A percentile compares a stretch with the other conserved stretches of the same genome.
Conservation (phyloP, 129 eudicot genomes). For the Centella asiatica region DNA sequence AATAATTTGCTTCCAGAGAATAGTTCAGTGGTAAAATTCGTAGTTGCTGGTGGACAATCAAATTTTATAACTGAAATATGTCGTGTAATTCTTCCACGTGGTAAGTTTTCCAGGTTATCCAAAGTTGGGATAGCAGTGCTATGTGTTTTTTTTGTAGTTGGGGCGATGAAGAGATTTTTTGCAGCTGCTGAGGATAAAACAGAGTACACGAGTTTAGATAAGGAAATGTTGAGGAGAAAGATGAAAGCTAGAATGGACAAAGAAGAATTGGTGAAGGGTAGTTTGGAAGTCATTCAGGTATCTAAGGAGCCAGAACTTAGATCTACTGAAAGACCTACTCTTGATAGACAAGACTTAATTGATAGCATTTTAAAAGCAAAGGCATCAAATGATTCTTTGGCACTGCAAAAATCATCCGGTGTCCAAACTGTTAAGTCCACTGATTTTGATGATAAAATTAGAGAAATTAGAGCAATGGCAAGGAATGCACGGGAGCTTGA, state of each 20-base stretch:
- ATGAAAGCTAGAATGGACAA: constrained; percentile 51
- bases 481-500: constrained; percentile 70
- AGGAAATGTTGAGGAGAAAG: constrained; percentile 88
- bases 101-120: constrained; percentile 22
- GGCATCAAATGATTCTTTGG: constrained; percentile 19
- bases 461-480: constrained; percentile 73
- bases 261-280: constrained; percentile 40
- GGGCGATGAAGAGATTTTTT: constrained; percentile 32
- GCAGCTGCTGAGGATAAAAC: constrained; percentile 17
- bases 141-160: constrained; percentile 44
- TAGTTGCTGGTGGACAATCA: constrained; percentile 19
- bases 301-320: constrained; percentile 19
- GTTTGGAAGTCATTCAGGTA: constrained; percentile 52
- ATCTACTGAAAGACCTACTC: constrained; percentile 40
- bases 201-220: constrained; percentile 45
- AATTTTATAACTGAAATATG: constrained; percentile 17
- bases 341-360: constrained; percentile 53
- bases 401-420: constrained; percentile 5
- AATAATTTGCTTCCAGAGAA: constrained; percentile 35
- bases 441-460: constrained; percentile 36
- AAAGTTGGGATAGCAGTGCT: constrained; percentile 40
- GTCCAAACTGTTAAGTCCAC: constrained; percentile 4
- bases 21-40: constrained; percentile 56
- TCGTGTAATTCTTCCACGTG: constrained; percentile 19
- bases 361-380: constrained; percentile 48